Conservation (phyloP, 495 filamentous ascomycete species). For the Trichoderma reesei region DNA sequence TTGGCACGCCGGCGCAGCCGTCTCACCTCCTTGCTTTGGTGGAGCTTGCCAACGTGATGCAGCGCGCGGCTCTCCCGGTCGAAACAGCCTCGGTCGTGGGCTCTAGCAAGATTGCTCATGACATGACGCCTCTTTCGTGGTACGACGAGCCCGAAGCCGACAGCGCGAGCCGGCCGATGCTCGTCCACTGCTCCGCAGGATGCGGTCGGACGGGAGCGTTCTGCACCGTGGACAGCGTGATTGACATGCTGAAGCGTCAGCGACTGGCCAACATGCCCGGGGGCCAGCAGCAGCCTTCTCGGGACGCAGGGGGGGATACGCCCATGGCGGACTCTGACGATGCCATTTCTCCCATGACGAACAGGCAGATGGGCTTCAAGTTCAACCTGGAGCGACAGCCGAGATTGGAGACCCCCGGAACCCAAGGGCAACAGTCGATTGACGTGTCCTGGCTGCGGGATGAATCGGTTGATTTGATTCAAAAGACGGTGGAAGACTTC, state of each 20-base stretch:
- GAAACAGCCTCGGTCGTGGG: conserved; percentile 24
- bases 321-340: conserved; percentile 5
- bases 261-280: conserved; percentile 29
- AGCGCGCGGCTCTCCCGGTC: conserved; percentile 31
- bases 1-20: conserved; percentile 85
- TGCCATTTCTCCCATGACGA: conserved; percentile 7
- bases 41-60: conserved; percentile 67
- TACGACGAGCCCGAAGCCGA: conserved; percentile 45
- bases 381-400: neutral
- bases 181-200: conserved; percentile 93
- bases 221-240: conserved; percentile 88
- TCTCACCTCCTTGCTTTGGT: conserved; percentile 76
- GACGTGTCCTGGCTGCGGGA: conserved; percentile 36
- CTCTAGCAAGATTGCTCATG: conserved; percentile 19
- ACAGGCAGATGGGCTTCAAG: neutral
- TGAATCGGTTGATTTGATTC: conserved; percentile 64
- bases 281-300: conserved; percentile 18
- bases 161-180: conserved; percentile 52
- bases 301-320: conserved; percentile 10
- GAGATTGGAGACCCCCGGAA: neutral
- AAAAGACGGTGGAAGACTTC: conserved; percentile 82
- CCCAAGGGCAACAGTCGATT: neutral
- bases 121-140: conserved; percentile 25
- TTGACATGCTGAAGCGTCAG: conserved; percentile 86
- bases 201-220: conserved; percentile 95